Conservation (phyloP, 257 asterid genomes). For the Vinca minor region DNA sequence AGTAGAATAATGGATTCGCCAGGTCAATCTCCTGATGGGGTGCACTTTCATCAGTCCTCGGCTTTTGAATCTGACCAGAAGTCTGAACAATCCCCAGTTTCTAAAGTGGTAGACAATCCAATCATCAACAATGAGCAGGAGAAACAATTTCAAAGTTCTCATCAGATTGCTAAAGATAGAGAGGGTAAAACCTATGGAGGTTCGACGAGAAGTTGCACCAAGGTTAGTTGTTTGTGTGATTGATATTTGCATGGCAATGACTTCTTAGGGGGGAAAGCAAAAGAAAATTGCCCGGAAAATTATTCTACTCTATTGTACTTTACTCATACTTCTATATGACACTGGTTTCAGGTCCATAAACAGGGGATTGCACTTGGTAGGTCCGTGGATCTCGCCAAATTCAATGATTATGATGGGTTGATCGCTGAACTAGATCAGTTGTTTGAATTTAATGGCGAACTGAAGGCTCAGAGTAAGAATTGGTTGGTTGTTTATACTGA, state of each 20-base stretch:
- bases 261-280: too few relatives aligned
- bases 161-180: constrained; percentile 36
- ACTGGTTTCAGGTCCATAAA: constrained; percentile 70
- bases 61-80: constrained; percentile 42
- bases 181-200: constrained; percentile 52
- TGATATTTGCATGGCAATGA: background rate
- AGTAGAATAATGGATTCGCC: constrained; percentile 27
- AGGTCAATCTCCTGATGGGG: constrained; percentile 22
- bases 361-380: constrained; percentile 95
- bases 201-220: constrained; percentile 90
- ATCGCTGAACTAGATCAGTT: constrained; percentile 65
- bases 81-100: constrained; percentile 50
- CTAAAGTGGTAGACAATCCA: constrained; percentile 43
- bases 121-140: constrained; percentile 46
- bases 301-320: background rate
- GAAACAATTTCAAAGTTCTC: constrained; percentile 36
- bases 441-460: constrained; percentile 83
- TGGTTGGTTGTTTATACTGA: constrained; percentile 94
- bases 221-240: constrained; percentile 39
- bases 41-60: constrained; percentile 34
- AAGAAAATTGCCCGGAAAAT: background rate
- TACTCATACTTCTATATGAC: background rate
- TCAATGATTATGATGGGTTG: constrained; percentile 61
- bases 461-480: constrained; percentile 52
- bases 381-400: constrained; percentile 87